A percentile compares a stretch with the other conserved stretches of the same genome.
phyloP scores from a whole-genome alignment of 2,329 filamentous ascomycete species.

The Colletotrichum sp. region DNA sequence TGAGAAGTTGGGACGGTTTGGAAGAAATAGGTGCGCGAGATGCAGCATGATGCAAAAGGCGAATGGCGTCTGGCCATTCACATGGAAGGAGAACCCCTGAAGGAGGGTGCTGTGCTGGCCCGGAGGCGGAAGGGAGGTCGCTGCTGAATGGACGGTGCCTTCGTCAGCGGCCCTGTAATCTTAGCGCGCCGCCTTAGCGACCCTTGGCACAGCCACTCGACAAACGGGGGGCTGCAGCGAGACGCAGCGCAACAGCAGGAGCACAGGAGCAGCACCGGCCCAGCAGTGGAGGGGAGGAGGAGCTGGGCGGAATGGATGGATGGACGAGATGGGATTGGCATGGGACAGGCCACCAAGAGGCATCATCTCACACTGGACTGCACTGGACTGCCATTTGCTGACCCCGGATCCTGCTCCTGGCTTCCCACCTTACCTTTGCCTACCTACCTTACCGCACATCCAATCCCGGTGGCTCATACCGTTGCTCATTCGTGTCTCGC shows the following conservation, averaged over 20 bases:
- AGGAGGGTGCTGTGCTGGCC: not conserved
- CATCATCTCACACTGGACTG: not conserved
- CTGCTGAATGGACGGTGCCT: slow-evolving; percentile 3
- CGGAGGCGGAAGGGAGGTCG: not conserved
- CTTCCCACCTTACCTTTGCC: not conserved
- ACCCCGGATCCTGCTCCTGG: not conserved
- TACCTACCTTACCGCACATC: not conserved
- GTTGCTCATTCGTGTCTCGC: not conserved
- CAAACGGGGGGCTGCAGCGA: not conserved
- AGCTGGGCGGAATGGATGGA: not conserved
- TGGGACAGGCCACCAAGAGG: not conserved
- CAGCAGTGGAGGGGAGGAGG: not conserved
- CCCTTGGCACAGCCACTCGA: slow-evolving; percentile 14
- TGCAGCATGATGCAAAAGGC: not conserved
- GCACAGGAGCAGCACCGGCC: not conserved
- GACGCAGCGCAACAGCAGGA: not conserved
- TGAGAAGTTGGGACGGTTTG: not conserved
- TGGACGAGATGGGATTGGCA: not conserved
- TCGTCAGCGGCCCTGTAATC: slow-evolving; percentile 16
- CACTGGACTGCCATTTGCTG: not conserved
- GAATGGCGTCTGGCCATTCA: not conserved
- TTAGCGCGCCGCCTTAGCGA: slow-evolving; percentile 10
- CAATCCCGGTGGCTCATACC: not conserved
- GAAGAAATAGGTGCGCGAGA: not conserved
- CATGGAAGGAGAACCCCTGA: slow-evolving; percentile 11